Evolutionary conservation across 495 filamentous ascomycete genomes (phyloP).

Genomic region (Massariosphaeria phaeospora): DNA sequence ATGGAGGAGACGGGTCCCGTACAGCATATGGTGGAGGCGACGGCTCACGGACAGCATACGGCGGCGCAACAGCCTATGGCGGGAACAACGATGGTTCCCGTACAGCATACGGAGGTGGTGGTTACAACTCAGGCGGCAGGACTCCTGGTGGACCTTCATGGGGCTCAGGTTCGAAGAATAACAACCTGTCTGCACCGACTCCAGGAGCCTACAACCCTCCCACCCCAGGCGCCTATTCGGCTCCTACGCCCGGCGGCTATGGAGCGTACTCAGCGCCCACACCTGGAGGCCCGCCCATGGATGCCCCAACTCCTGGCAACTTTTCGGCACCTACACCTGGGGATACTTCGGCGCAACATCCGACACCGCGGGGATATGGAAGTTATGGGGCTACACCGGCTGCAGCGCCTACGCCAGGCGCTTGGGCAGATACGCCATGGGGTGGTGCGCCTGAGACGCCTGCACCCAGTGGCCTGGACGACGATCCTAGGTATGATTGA

Average conservation of each 20-base stretch:
- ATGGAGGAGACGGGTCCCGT: conserved; percentile 57
- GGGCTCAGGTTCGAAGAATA: conserved; percentile 39
- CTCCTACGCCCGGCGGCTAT: conserved; percentile 41
- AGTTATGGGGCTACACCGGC: conserved; percentile 47
- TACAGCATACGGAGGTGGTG: conserved; percentile 59
- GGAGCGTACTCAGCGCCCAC: conserved; percentile 35
- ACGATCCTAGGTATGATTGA: conserved; percentile 52
- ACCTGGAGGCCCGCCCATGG: conserved; percentile 37
- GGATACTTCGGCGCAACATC: conserved; percentile 52
- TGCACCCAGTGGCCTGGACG: conserved; percentile 58
- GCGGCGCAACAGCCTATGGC: conserved; percentile 42
- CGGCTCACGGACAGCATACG: conserved; percentile 69
- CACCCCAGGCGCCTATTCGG: conserved; percentile 47
- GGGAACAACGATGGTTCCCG: conserved; percentile 50
- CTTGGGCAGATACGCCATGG: conserved; percentile 47
- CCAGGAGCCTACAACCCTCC: conserved; percentile 67
- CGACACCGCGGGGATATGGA: conserved; percentile 48
- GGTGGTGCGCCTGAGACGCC: conserved; percentile 66
- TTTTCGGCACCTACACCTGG: conserved; percentile 54
- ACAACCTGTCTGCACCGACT: conserved; percentile 61
- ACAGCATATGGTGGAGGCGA: conserved; percentile 69
- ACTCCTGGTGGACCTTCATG: conserved; percentile 28
- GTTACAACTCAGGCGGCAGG: conserved; percentile 54
- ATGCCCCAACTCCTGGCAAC: conserved; percentile 31
- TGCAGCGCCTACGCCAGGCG: conserved; percentile 72